Conservation (phyloP, 2,329 filamentous ascomycete genomes). For the Claviceps pazoutovae region DNA sequence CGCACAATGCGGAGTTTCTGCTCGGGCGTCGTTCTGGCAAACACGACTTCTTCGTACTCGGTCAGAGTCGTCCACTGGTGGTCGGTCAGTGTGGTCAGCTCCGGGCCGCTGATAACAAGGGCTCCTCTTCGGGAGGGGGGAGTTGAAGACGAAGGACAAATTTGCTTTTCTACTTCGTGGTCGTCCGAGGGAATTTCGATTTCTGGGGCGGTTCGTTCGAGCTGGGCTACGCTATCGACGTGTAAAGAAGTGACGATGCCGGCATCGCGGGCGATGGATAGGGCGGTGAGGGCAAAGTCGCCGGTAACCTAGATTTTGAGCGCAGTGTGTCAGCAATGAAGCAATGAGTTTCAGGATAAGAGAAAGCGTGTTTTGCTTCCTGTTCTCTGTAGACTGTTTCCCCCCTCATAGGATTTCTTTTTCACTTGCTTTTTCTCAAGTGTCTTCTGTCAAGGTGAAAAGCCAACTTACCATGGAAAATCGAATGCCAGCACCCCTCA, state of each 20-base stretch:
- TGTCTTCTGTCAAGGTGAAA: too few relatives aligned
- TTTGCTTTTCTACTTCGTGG: conserved; percentile 11
- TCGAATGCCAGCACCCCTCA: conserved; percentile 57
- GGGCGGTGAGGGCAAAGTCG: conserved; percentile 61
- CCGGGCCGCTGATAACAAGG: conserved; percentile 50
- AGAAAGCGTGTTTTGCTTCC: too few relatives aligned
- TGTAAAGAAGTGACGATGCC: conserved; percentile 49
- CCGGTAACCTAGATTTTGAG: conserved; percentile 43
- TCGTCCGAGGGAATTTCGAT: conserved; percentile 6
- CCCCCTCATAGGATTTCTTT: too few relatives aligned
- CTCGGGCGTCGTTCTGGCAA: conserved; percentile 62
- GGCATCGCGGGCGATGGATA: conserved; percentile 58
- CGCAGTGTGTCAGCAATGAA: not conserved
- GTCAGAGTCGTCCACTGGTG: conserved; percentile 54
- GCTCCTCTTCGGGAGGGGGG: conserved; percentile 21
- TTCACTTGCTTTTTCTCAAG: too few relatives aligned
- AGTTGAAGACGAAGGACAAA: conserved; percentile 5
- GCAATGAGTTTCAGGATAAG: too few relatives aligned
- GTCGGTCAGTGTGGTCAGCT: conserved; percentile 51
- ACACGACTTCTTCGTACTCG: conserved; percentile 56
- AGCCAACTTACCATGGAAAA: conserved; percentile 51
- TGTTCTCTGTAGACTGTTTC: too few relatives aligned
- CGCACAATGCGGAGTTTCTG: conserved; percentile 71
- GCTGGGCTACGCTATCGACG: conserved; percentile 39
- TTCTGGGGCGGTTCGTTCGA: conserved; percentile 23